phyloP scores from a whole-genome alignment of 106 monocot species.

The Allium cepa region DNA sequence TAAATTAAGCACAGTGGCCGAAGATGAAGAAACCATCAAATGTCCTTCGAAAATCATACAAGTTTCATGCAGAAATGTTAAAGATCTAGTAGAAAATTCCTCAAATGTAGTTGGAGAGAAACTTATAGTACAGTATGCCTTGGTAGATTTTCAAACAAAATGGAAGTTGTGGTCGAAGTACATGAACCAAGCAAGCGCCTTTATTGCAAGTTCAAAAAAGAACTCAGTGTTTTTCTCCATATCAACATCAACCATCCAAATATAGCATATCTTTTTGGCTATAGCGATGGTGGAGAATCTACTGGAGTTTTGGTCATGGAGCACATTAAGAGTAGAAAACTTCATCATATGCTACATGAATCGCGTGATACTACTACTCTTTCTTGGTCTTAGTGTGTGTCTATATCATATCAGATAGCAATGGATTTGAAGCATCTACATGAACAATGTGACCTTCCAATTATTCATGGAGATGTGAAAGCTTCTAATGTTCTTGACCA shows the following conservation, averaged over 20 bases:
- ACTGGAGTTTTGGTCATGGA: slow-evolving; percentile 47
- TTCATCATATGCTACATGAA: slow-evolving; percentile 58
- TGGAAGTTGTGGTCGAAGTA: slow-evolving; percentile 5
- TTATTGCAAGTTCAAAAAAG: not conserved
- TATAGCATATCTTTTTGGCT: slow-evolving; percentile 5
- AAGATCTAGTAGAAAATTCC: not conserved
- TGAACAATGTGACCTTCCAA: slow-evolving; percentile 41
- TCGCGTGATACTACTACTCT: not conserved
- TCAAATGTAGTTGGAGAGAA: not conserved
- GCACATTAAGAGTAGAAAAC: slow-evolving; percentile 50
- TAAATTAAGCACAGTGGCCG: too few species aligned
- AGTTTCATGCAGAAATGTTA: too few species aligned
- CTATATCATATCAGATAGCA: slow-evolving; percentile 45
- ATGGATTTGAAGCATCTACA: slow-evolving; percentile 53
- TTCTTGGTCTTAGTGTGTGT: slow-evolving; percentile 44
- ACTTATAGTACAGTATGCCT: not conserved
- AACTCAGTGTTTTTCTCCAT: not conserved
- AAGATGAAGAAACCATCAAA: too few species aligned
- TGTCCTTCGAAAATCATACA: too few species aligned
- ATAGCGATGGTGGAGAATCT: not conserved
- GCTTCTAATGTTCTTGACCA: slow-evolving; percentile 61
- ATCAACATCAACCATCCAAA: not conserved
- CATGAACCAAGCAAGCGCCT: slow-evolving; percentile 6
- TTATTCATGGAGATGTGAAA: slow-evolving; percentile 71
- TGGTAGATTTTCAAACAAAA: not conserved